These are phyloP conservation scores for Rhynchosporium graminicola DNA, from an alignment of 2,329 filamentous ascomycete genomes.

Conservation along the genomic window DNA sequence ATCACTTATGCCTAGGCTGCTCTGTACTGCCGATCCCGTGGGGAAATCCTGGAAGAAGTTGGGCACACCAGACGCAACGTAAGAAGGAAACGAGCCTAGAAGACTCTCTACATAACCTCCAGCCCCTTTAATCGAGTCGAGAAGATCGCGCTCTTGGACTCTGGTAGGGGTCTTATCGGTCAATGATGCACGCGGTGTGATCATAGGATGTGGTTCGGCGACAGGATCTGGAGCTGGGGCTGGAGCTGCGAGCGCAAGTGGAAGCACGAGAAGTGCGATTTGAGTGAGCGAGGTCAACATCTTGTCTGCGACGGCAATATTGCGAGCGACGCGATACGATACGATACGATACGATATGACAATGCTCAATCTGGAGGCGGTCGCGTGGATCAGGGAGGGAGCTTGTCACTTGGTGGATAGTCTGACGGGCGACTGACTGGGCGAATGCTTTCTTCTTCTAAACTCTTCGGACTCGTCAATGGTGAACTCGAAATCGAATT, in stretches of 20 bases:
- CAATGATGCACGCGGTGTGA: conserved; percentile 50
- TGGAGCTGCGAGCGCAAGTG: conserved; percentile 33
- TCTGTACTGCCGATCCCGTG: conserved; percentile 60
- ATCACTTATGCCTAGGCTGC: conserved; percentile 60
- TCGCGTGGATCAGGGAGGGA: neutral
- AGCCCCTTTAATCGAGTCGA: conserved; percentile 50
- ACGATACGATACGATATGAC: neutral
- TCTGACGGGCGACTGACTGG: neutral
- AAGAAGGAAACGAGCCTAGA: conserved; percentile 58
- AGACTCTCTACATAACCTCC: conserved; percentile 53
- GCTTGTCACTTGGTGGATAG: neutral
- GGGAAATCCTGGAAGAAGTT: conserved; percentile 69
- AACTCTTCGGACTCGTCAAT: neutral
- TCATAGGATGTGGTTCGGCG: conserved; percentile 44
- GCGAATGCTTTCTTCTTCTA: conserved; percentile 3
- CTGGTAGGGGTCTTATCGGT: conserved; percentile 43
- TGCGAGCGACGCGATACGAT: neutral
- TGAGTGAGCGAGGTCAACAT: conserved; percentile 18
- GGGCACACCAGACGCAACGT: conserved; percentile 63
- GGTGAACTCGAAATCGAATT: neutral
- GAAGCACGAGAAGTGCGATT: conserved; percentile 30
- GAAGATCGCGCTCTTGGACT: conserved; percentile 47
- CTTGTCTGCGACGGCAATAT: conserved; percentile 9
- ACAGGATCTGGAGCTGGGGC: conserved; percentile 33
- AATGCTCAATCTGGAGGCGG: conserved; percentile 1